Base-by-base conservation (phyloP, 163 green algal species). In the Coccomyxa subellipsoidea region DNA sequence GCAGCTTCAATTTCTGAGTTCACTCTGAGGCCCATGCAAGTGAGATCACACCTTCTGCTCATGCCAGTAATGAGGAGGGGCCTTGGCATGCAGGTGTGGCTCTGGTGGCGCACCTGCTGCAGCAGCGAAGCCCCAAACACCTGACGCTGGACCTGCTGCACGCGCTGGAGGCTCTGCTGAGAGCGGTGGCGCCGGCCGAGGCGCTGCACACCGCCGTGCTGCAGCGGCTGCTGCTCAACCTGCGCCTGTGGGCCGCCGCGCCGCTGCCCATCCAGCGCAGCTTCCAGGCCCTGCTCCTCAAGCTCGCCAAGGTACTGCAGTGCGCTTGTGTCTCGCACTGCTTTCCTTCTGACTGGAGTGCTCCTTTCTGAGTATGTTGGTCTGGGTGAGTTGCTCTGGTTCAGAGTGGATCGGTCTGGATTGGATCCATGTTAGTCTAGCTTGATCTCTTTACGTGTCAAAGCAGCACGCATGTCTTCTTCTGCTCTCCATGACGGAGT, bases 161-260 rank as follows among this genome's bases (percentile, higher is more conserved):
- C 3, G 87, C 83, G 5, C 25, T 85, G 36, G 81, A 86, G 71
- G 73, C 47, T 7, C 76, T 91, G 59, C 76, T 87, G 37, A 54
- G 31, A 4, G 85, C 84, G 1, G 84, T 84, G 8, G 35, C 29
- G 29, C 39, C 39, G 37, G n/a, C 27, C 5, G 27, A 1, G 77
- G 72, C 32, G 29, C 77, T 82, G 53, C 10, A 34, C 31, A 38
- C 29, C 1, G n/a, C 38, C 12, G 78, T 87, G 27, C 40, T 85
- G n/a, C 40, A 81, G 54, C 76, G 84, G 72, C 81, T 90, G 73
- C 76, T 90, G 78, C 78, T 89, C 38, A 88, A 89, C 40, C 75
- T 90, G 70, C 73, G 78, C 23, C 81, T 90, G 76, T 90, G 85
- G 85, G 70, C 59, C n/a, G 34, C 79, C 23, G 85, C 84, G 1